Conservation (phyloP, 2,329 filamentous ascomycete genomes). For the Herpotrichia juniperi region DNA sequence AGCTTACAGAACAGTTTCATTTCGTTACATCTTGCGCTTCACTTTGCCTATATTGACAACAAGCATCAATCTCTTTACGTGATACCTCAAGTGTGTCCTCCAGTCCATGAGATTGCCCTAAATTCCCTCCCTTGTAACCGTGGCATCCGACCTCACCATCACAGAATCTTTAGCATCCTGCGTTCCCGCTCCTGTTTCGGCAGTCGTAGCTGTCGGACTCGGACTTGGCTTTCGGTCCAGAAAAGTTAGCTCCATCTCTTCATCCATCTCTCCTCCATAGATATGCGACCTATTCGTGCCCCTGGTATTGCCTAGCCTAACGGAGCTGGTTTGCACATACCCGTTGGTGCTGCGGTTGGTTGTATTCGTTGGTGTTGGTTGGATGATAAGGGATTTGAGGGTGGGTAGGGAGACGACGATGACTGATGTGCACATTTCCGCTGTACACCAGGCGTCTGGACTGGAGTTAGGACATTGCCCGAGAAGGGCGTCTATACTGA, state of each 20-base stretch:
- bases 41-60: too few relatives aligned
- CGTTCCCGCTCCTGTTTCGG: conserved; percentile 3
- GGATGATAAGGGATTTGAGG: conserved; percentile 23
- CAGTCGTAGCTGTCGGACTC: conserved; percentile 11
- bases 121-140: conserved; percentile 15
- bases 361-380: neutral
- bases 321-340: conserved; percentile 12
- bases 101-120: too few relatives aligned
- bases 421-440: conserved; percentile 27
- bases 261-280: conserved; percentile 16
- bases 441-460: conserved; percentile 27
- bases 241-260: conserved; percentile 23
- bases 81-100: too few relatives aligned
- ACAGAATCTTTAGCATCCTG: conserved; percentile 21
- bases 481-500: neutral
- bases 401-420: conserved; percentile 27
- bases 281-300: conserved; percentile 11
- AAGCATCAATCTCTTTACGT: too few relatives aligned
- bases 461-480: neutral
- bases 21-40: too few relatives aligned
- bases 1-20: too few relatives aligned
- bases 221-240: conserved; percentile 19
- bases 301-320: conserved; percentile 3
- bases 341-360: conserved; percentile 20
- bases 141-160: conserved; percentile 19